Conservation (phyloP, 2,329 filamentous ascomycete species). For the Cadophora malorum region DNA sequence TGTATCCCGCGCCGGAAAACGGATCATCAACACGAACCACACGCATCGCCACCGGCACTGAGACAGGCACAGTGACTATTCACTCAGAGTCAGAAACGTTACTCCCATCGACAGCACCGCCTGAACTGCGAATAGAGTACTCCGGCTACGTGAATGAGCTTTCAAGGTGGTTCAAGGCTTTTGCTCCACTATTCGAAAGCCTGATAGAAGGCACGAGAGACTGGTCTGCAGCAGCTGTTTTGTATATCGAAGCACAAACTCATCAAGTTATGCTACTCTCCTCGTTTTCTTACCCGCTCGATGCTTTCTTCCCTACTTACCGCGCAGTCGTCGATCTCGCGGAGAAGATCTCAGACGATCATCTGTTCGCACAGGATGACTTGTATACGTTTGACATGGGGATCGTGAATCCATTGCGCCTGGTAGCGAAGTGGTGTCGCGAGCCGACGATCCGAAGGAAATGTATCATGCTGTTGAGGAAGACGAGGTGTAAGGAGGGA, state of each 20-base stretch:
- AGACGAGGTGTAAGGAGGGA: constrained; percentile 17
- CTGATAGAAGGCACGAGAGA: background rate
- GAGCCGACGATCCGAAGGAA: constrained; percentile 20
- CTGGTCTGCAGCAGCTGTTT: constrained; percentile 9
- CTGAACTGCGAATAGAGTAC: background rate
- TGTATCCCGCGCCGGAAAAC: background rate
- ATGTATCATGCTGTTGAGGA: constrained; percentile 23
- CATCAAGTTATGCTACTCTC: constrained; percentile 17
- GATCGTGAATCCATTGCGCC: constrained; percentile 20
- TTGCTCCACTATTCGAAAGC: constrained; percentile 13
- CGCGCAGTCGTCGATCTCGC: constrained; percentile 8
- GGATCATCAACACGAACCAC: background rate
- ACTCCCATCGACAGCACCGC: constrained; percentile 2
- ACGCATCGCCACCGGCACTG: constrained; percentile 3
- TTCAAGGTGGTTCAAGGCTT: constrained; percentile 19
- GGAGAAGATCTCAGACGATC: constrained; percentile 17
- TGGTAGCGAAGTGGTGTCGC: constrained; percentile 27
- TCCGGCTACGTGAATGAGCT: constrained; percentile 11
- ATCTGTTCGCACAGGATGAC: background rate
- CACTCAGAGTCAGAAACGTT: constrained; percentile 11
- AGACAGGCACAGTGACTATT: constrained; percentile 6
- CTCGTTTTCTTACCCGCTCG: constrained; percentile 10
- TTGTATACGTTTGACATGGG: constrained; percentile 22
- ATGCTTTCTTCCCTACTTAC: constrained; percentile 11
- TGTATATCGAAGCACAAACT: constrained; percentile 16